Conservation (phyloP, 495 filamentous ascomycete species). For the Stereocaulon alpinum region DNA sequence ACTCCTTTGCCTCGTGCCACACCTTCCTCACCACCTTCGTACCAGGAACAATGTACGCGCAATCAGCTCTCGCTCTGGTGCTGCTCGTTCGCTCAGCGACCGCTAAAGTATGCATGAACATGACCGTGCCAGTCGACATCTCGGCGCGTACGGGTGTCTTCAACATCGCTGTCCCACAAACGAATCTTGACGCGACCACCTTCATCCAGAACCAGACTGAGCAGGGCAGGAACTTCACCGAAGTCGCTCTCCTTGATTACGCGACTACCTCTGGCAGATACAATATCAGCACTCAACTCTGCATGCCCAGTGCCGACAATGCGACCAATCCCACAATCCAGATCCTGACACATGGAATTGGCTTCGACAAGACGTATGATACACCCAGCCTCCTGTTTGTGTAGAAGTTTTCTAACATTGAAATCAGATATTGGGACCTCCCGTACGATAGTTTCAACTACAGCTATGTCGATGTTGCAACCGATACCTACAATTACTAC, state of each 20-base stretch:
- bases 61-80: conserved; percentile 3
- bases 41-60: neutral
- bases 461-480: conserved; percentile 45
- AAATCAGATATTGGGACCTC: conserved; percentile 47
- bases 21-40: neutral
- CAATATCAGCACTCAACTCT: conserved; percentile 30
- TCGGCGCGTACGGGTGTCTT: conserved; percentile 32
- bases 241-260: conserved; percentile 25
- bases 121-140: conserved; percentile 30
- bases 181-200: conserved; percentile 32
- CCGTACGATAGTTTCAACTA: conserved; percentile 43
- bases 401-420: neutral
- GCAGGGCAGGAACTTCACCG: conserved; percentile 29
- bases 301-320: conserved; percentile 26
- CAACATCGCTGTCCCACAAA: conserved; percentile 25
- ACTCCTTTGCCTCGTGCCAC: neutral
- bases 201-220: conserved; percentile 29
- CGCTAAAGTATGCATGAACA: conserved; percentile 32
- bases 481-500: conserved; percentile 41
- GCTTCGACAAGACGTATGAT: conserved; percentile 42
- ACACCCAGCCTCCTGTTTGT: neutral
- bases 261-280: conserved; percentile 26
- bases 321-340: conserved; percentile 36
- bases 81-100: conserved; percentile 12
- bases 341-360: conserved; percentile 52